Evolutionary conservation across 805 yeast genomes (phyloP).

Genomic region (Monosporozyma aquatica): DNA sequence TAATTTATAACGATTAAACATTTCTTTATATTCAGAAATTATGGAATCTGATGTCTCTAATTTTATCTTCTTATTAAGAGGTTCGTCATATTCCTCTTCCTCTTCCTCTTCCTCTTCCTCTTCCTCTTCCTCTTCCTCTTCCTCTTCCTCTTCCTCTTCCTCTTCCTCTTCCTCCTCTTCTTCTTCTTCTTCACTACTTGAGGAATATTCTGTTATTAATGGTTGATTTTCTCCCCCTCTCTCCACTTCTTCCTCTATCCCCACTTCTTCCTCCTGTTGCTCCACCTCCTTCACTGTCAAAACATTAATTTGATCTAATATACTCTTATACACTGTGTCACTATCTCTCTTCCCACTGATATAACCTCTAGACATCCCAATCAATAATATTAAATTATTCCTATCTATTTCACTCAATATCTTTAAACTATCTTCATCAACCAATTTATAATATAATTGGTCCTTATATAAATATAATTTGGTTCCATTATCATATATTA

Average conservation of each 20-base stretch:
- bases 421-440: constrained; percentile 24
- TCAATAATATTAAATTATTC: constrained; percentile 18
- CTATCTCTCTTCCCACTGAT: constrained; percentile 4
- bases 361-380: constrained; percentile 22
- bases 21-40: constrained; percentile 23
- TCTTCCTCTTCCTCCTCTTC: constrained; percentile 1
- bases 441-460: constrained; percentile 21
- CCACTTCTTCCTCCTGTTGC: too few species aligned
- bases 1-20: constrained; percentile 30
- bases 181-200: constrained; percentile 6
- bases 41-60: too few species aligned
- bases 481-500: constrained; percentile 35
- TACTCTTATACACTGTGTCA: constrained; percentile 13
- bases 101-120: constrained; percentile 9
- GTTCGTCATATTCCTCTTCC: constrained; percentile 3
- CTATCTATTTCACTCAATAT: constrained; percentile 25
- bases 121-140: constrained; percentile 9
- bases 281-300: constrained; percentile 2
- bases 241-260: neutral
- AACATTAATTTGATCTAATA: constrained; percentile 11
- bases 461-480: constrained; percentile 33
- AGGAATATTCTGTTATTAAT: constrained; percentile 1
- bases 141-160: too few species aligned
- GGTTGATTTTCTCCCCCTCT: neutral
- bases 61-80: constrained; percentile 11